Percentiles rank a stretch among this genome's conserved stretches.
Conservation (phyloP, 208 protist species). For the Leishmania braziliensis region DNA sequence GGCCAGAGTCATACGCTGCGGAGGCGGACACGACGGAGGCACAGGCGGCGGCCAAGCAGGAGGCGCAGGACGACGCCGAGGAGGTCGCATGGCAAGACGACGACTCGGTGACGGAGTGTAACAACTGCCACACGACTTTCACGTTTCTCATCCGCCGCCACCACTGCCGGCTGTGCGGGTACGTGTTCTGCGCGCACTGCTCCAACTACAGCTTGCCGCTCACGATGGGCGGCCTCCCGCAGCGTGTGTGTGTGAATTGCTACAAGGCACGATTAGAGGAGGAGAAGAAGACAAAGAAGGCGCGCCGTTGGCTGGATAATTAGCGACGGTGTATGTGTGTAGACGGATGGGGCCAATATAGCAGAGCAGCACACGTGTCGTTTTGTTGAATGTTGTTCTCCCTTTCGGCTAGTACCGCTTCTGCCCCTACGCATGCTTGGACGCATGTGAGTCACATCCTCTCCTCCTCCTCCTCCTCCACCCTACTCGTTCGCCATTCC, state of each 20-base stretch:
- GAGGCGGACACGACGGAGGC: constrained; percentile 27
- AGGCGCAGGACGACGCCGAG: constrained; percentile 58
- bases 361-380: background rate
- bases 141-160: constrained; percentile 72
- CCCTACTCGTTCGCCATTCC: background rate
- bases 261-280: constrained; percentile 41
- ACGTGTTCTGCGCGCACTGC: constrained; percentile 82
- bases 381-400: background rate
- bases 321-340: constrained; percentile 6
- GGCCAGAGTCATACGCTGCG: constrained; percentile 49
- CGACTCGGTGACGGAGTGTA: constrained; percentile 66
- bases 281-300: constrained; percentile 31
- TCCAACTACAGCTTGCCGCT: constrained; percentile 54
- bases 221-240: constrained; percentile 42
- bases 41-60: constrained; percentile 28
- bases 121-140: constrained; percentile 73
- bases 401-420: background rate
- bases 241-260: constrained; percentile 72
- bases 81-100: constrained; percentile 86
- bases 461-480: background rate
- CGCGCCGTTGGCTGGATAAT: constrained; percentile 8
- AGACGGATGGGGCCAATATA: background rate
- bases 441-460: background rate
- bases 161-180: constrained; percentile 85
- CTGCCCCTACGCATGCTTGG: background rate